phyloP scores from a whole-genome alignment of 345 rosid species.

The Combretum micranthum region DNA sequence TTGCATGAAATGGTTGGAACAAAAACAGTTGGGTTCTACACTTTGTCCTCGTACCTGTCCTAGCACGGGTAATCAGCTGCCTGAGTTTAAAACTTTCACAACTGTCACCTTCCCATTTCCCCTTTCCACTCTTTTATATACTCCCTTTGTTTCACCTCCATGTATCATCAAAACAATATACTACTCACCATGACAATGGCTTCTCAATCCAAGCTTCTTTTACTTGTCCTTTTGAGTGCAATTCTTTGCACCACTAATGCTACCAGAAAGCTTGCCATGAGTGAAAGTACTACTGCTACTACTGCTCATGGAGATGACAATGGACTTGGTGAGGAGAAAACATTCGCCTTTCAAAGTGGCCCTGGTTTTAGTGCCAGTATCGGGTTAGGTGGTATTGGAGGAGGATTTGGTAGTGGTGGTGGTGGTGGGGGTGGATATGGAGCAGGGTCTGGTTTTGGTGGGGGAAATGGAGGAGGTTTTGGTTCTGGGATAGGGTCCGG shows the following conservation, averaged over 20 bases:
- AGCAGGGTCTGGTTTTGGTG: slow-evolving; percentile 5
- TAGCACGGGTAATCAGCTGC: background rate
- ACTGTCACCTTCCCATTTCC: slow-evolving; percentile 8
- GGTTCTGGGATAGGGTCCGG: slow-evolving; percentile 14
- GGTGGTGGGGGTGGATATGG: background rate
- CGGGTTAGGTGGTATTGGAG: slow-evolving; percentile 4
- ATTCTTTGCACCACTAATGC: slow-evolving; percentile 27
- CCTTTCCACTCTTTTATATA: background rate
- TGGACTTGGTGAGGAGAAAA: slow-evolving; percentile 10
- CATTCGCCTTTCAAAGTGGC: slow-evolving; percentile 10
- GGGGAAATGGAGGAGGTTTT: slow-evolving; percentile 11
- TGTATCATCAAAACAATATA: no score
- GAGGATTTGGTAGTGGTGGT: background rate
- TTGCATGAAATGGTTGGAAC: no score
- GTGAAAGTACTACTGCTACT: no score
- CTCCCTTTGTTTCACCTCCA: no score
- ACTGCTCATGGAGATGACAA: background rate
- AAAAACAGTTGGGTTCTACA: no score
- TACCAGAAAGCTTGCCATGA: slow-evolving; percentile 27
- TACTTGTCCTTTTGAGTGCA: slow-evolving; percentile 11
- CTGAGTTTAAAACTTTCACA: slow-evolving; percentile 8
- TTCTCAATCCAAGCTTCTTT: background rate
- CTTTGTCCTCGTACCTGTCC: background rate
- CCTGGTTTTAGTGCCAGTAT: background rate
- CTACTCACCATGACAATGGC: no score